Percentiles rank a stretch among this genome's conserved stretches.
phyloP scores from a whole-genome alignment of 202 grass and related monocot species.

The Musa balbisiana region DNA sequence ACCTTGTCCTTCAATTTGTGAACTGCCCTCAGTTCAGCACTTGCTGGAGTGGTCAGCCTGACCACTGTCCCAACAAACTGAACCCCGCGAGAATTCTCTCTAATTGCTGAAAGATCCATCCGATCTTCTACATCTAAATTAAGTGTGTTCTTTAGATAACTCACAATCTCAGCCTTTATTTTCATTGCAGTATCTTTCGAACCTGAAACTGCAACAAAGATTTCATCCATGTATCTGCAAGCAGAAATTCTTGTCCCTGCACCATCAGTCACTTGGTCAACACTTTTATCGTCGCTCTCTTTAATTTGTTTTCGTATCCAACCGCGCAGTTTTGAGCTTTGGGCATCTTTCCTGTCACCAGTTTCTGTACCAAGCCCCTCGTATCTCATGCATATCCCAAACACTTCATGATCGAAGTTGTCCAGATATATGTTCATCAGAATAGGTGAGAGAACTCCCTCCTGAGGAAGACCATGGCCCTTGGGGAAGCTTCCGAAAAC shows the following conservation, averaged over 20 bases:
- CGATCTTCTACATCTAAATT: slow-evolving; percentile 49
- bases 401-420: slow-evolving; percentile 65
- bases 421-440: slow-evolving; percentile 93
- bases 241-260: slow-evolving; percentile 37
- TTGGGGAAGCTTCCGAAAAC: slow-evolving; percentile 83
- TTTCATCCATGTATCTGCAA: slow-evolving; percentile 95
- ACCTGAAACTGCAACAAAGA: slow-evolving; percentile 76
- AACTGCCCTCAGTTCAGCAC: slow-evolving; percentile 52
- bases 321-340: slow-evolving; percentile 48
- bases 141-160: slow-evolving; percentile 52
- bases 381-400: slow-evolving; percentile 69
- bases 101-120: slow-evolving; percentile 37
- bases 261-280: slow-evolving; percentile 16
- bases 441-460: slow-evolving; percentile 78
- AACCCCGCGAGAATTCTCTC: slow-evolving; percentile 36
- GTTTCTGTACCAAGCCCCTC: slow-evolving; percentile 52
- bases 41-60: slow-evolving; percentile 39
- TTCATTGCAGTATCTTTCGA: slow-evolving; percentile 46
- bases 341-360: slow-evolving; percentile 19
- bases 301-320: slow-evolving; percentile 86
- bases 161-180: slow-evolving; percentile 57
- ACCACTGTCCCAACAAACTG: slow-evolving; percentile 66
- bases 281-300: slow-evolving; percentile 30
- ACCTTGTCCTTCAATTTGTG: slow-evolving; percentile 85
- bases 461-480: slow-evolving; percentile 80